Percentiles rank a stretch among this genome's conserved stretches.
These are phyloP conservation scores for Emericellopsis atlantica DNA, from an alignment of 2,329 filamentous ascomycete genomes.

Conservation along the genomic window DNA sequence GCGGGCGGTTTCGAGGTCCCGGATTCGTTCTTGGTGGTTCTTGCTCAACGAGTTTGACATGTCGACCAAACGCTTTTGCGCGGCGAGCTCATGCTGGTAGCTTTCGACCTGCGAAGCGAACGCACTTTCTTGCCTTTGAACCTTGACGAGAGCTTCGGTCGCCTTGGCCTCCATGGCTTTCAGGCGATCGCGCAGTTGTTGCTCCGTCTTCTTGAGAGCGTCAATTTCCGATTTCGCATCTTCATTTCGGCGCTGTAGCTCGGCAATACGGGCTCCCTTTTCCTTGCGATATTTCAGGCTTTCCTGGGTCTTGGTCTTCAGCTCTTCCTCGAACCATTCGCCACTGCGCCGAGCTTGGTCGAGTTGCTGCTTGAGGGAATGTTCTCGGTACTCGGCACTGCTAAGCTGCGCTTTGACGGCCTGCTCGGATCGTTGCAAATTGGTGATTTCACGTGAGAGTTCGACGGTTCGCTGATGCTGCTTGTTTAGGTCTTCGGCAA, in stretches of 20 bases:
- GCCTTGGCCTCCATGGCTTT: conserved; percentile 77
- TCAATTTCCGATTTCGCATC: conserved; percentile 70
- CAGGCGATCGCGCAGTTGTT: conserved; percentile 66
- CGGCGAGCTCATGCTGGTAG: conserved; percentile 77
- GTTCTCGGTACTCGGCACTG: conserved; percentile 79
- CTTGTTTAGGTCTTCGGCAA: conserved; percentile 74
- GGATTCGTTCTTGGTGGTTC: conserved; percentile 57
- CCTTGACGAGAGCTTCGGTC: conserved; percentile 68
- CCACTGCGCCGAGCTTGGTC: conserved; percentile 80
- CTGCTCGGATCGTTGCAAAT: conserved; percentile 74
- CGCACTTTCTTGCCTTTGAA: conserved; percentile 77
- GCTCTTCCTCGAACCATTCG: conserved; percentile 85
- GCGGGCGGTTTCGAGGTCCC: conserved; percentile 56
- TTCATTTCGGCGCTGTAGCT: conserved; percentile 79
- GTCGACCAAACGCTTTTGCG: conserved; percentile 67
- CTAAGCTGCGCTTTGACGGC: conserved; percentile 67
- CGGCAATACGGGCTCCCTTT: conserved; percentile 78
- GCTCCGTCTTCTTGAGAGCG: conserved; percentile 65
- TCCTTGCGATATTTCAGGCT: conserved; percentile 87
- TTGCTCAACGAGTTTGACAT: conserved; percentile 66
- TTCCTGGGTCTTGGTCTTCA: conserved; percentile 82
- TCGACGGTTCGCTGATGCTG: conserved; percentile 83
- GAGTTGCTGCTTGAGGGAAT: conserved; percentile 80
- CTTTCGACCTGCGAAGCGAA: conserved; percentile 73
- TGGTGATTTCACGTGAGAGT: conserved; percentile 68